Base-by-base conservation (phyloP, 2,329 filamentous ascomycete species). In the Cladosporium sp. region DNA sequence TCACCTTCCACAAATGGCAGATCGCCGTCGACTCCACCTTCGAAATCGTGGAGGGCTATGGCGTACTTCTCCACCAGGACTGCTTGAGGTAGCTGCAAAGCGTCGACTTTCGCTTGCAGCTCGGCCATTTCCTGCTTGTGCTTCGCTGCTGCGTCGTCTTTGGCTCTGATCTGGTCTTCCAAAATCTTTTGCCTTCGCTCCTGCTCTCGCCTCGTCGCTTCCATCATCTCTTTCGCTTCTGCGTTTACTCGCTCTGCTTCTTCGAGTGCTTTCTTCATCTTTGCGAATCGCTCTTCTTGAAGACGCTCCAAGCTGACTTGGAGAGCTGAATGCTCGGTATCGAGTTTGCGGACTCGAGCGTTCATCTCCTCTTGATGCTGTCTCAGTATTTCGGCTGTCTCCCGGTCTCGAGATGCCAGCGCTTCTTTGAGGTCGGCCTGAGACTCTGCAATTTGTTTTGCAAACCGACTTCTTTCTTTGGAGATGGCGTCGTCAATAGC, bases 1-100 rank as follows among this genome's bases (percentile, higher is more conserved):
- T 95, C 92, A 1, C 92, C 92, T 76, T 93, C 90, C 32, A 83
- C 82, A 74, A 96, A 95, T 1, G 84, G 84, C 60, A 96, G 76
- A 75, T 96, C 92, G 0, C 90, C 91, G 1, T 80, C 76, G 6
- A 85, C 85, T 73, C 93, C 87, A 0, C 90, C 91, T 1, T 84
- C 82, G 75, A 93, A 96, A 69, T 90, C 85, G 77, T 92, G 95
- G 71, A 91, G 81, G 7, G 92, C 92, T 11, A 88, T 88, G n/a
- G 77, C 77, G 21, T 69, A 76, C 34, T 75, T 68, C 38, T 74
- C 67, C 14, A 79, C 78, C 69, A 83, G 81, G 1, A 30, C 28
- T 54, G 36, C 15, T 49, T 55, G 44, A 4, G 61, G 61, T 11
- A 57, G 34, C 24, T 64, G 61, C 26, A 64, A n/a, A 2, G 61